phyloP scores from a whole-genome alignment of 2,329 filamentous ascomycete genomes.

The Pestalotiopsis sp. region DNA sequence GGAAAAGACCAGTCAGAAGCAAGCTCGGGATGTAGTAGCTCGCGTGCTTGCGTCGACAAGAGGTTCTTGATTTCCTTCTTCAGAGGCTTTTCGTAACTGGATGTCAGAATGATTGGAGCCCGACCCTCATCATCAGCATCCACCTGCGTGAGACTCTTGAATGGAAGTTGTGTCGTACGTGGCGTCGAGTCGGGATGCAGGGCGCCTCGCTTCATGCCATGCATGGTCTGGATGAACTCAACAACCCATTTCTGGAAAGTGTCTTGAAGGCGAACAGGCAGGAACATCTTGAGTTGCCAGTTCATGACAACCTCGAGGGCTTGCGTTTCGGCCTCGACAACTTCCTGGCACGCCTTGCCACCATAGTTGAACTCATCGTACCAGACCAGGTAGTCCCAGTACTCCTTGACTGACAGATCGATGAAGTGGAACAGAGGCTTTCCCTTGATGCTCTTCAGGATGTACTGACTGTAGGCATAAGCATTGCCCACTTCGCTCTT shows the following conservation, averaged over 20 bases:
- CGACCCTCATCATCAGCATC: slow-evolving; percentile 59
- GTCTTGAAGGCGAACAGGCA: slow-evolving; percentile 79
- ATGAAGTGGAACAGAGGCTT: slow-evolving; percentile 97
- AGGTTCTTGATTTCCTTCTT: slow-evolving; percentile 85
- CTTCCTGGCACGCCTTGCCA: slow-evolving; percentile 85
- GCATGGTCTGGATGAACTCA: slow-evolving; percentile 95
- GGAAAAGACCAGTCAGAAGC: slow-evolving; percentile 88
- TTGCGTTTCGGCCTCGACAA: slow-evolving; percentile 74
- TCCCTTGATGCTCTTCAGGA: slow-evolving; percentile 93
- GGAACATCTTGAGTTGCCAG: slow-evolving; percentile 93
- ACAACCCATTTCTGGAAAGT: slow-evolving; percentile 92
- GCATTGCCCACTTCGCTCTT: slow-evolving; percentile 97
- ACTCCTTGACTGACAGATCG: slow-evolving; percentile 95
- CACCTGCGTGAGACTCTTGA: slow-evolving; percentile 41
- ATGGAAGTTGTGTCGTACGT: slow-evolving; percentile 60
- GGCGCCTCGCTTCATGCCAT: slow-evolving; percentile 69
- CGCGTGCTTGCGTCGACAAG: slow-evolving; percentile 84
- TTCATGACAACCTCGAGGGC: slow-evolving; percentile 92
- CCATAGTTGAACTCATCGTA: slow-evolving; percentile 99
- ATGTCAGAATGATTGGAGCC: slow-evolving; percentile 72
- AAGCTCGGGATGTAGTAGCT: slow-evolving; percentile 87
- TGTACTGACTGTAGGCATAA: slow-evolving; percentile 95
- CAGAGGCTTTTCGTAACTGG: slow-evolving; percentile 82
- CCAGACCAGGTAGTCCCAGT: slow-evolving; percentile 99
- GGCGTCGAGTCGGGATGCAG: slow-evolving; percentile 54